Evolutionary conservation across 78 protist genomes (phyloP).

Genomic region (Tieghemostelium lacteum): DNA sequence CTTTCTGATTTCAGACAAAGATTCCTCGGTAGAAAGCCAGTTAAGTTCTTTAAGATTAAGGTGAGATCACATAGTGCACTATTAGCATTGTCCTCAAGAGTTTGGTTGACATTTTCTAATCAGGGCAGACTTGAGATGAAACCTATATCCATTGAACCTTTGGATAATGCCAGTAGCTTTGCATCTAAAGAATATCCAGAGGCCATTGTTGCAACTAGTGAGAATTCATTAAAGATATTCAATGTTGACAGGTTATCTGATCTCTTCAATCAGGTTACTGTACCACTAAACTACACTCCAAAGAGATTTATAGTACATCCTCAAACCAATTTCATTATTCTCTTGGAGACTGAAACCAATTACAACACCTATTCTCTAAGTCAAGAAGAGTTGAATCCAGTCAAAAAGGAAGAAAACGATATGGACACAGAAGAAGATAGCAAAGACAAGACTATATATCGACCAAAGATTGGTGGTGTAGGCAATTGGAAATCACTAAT

Average conservation of each 20-base stretch:
- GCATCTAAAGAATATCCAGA: slow-evolving; percentile 95
- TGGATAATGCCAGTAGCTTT: slow-evolving; percentile 91
- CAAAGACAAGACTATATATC: slow-evolving; percentile 1
- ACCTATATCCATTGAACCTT: slow-evolving; percentile 89
- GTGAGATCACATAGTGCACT: slow-evolving; percentile 81
- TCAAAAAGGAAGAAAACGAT: slow-evolving; percentile 10
- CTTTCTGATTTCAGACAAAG: slow-evolving; percentile 90
- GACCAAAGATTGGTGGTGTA: slow-evolving; percentile 66
- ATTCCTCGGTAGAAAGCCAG: slow-evolving; percentile 89
- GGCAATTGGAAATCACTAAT: slow-evolving; percentile 93
- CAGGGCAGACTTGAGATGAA: slow-evolving; percentile 50
- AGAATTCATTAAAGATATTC: slow-evolving; percentile 86
- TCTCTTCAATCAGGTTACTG: slow-evolving; percentile 84
- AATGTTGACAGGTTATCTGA: slow-evolving; percentile 89
- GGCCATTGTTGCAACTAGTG: slow-evolving; percentile 93
- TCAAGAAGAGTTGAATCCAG: background rate
- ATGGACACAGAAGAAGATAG: slow-evolving; percentile 22
- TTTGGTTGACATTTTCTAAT: slow-evolving; percentile 91
- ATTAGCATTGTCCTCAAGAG: slow-evolving; percentile 92
- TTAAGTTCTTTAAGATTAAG: slow-evolving; percentile 72
- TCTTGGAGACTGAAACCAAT: slow-evolving; percentile 91
- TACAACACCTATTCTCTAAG: background rate
- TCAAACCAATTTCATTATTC: slow-evolving; percentile 55
- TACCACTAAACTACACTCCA: slow-evolving; percentile 90
- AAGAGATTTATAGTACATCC: slow-evolving; percentile 84